These are phyloP conservation scores for Coelastrella sp. DNA, from an alignment of 139 green algal genomes.

Conservation along the genomic window DNA sequence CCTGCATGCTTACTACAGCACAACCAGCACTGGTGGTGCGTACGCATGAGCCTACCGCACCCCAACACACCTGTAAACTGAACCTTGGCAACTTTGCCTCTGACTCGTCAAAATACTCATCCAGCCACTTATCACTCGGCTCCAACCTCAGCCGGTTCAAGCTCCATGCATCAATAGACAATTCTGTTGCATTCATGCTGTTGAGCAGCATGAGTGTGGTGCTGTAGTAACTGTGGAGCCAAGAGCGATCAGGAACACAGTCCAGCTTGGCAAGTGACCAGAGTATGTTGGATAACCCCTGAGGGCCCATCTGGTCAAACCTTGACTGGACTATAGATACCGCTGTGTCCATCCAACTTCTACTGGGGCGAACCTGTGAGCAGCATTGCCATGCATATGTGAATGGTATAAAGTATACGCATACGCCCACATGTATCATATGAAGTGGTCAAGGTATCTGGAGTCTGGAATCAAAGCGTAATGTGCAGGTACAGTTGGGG, in stretches of 20 bases:
- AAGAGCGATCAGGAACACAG: constrained; percentile 28
- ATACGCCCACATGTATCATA: too few relatives aligned
- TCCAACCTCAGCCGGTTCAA: constrained; percentile 24
- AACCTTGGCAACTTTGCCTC: constrained; percentile 27
- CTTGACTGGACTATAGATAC: neutral
- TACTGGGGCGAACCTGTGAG: neutral
- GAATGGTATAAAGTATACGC: too few relatives aligned
- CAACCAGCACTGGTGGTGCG: too few relatives aligned
- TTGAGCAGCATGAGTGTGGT: constrained; percentile 26
- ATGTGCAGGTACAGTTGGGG: too few relatives aligned
- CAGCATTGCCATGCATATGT: too few relatives aligned
- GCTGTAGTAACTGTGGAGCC: constrained; percentile 25
- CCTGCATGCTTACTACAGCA: neutral
- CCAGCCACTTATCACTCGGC: constrained; percentile 50
- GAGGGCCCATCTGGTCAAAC: constrained; percentile 39
- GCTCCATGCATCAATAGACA: constrained; percentile 36
- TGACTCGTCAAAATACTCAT: constrained; percentile 45
- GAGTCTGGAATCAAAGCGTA: too few relatives aligned
- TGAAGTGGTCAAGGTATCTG: too few relatives aligned
- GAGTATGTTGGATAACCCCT: constrained; percentile 8
- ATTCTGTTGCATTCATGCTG: constrained; percentile 27
- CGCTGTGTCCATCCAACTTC: constrained; percentile 8
- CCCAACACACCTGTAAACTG: neutral
- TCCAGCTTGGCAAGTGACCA: constrained; percentile 33
- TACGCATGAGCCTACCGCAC: neutral